Evolutionary conservation across 306 rosid genomes (phyloP).

Genomic region (Argentina anserina): DNA sequence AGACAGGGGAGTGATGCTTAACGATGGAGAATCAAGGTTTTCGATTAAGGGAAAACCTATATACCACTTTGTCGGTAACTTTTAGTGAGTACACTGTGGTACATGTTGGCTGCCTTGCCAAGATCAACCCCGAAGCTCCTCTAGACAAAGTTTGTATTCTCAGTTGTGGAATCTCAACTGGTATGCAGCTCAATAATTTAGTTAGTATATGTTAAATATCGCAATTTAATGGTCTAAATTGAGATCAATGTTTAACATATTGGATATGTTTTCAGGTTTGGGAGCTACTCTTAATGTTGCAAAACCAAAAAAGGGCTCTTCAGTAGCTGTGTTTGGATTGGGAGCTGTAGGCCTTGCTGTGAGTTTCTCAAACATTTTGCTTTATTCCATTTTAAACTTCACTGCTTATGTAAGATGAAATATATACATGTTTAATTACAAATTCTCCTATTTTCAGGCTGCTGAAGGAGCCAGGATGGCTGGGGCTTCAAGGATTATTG

Average conservation of each 20-base stretch:
- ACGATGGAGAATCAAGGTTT: conserved; percentile 57
- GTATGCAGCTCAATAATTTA: conserved; percentile 19
- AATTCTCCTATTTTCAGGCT: conserved; percentile 32
- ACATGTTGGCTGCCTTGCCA: conserved; percentile 45
- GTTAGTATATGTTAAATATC: neutral
- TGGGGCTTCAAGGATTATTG: conserved; percentile 66
- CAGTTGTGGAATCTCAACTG: conserved; percentile 63
- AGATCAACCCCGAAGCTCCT: conserved; percentile 39
- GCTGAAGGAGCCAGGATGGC: conserved; percentile 62
- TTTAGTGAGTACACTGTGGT: conserved; percentile 65
- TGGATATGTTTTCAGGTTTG: conserved; percentile 31
- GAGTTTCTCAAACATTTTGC: conserved; percentile 8
- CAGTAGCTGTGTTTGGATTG: conserved; percentile 69
- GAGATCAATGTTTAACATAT: neutral
- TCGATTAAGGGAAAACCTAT: conserved; percentile 41
- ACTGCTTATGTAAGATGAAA: neutral
- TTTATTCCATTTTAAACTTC: neutral
- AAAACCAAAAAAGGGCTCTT: conserved; percentile 53
- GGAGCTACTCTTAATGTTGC: conserved; percentile 79
- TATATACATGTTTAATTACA: neutral
- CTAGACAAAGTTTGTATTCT: conserved; percentile 57
- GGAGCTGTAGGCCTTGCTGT: conserved; percentile 72
- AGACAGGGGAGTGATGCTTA: conserved; percentile 25
- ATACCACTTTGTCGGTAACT: conserved; percentile 47
- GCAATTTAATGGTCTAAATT: neutral